Evolutionary conservation across 192 early-diverging fungal species (phyloP), one percentile per base, ranked within the genome.

Genomic region (Rhizoclosmatium globosum): DNA sequence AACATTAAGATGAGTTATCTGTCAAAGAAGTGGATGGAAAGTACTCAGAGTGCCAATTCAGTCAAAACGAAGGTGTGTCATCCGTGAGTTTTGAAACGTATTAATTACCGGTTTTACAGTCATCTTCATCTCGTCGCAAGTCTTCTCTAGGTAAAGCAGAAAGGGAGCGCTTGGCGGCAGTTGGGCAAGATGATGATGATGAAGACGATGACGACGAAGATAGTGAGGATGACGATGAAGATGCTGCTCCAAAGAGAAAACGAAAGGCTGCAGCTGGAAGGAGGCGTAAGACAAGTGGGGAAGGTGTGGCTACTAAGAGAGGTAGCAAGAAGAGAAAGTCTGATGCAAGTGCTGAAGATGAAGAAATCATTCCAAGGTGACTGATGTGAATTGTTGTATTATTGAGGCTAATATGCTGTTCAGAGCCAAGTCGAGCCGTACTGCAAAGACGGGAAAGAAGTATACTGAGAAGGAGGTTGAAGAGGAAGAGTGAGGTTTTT

Each of bases 1-100:
- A 83, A 80, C 48, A 44, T 81, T 46, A 85, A 84, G 57, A 84
- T 64, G 23, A 79, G 65, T 57, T 85, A 85, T 61, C 66, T 85
- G 17, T 59, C 65, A 13, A 76, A 79, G 47, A 68, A 41, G 6
- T 80, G 81, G 68, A 78, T 82, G 47, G 56, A 69, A 17, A 39
- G 64, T 17, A 72, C 72, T 2, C 71, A 71, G 44, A 68, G 38
- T 47, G 77, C 68, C 2, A 48, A 39, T 23, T 3, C 21, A 39
- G 56, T 45, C 4, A 70, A 70, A 57, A 4, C 19, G 2, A 71
- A 59, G 59, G 67, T 71, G 19, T 15, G 65, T 69, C 19, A 13
- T 53, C 6, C 50, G 50, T 17, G 50, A 31, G 2, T 45, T 44
- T 47, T 59, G 38, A 62, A 13, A 41, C 13, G 15, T 62, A 39